Percentiles rank a stretch among this genome's conserved stretches.
Evolutionary conservation across 1,284 basidiomycete species (phyloP).

Genomic region (Cutaneotrichosporon arboriforme): DNA sequence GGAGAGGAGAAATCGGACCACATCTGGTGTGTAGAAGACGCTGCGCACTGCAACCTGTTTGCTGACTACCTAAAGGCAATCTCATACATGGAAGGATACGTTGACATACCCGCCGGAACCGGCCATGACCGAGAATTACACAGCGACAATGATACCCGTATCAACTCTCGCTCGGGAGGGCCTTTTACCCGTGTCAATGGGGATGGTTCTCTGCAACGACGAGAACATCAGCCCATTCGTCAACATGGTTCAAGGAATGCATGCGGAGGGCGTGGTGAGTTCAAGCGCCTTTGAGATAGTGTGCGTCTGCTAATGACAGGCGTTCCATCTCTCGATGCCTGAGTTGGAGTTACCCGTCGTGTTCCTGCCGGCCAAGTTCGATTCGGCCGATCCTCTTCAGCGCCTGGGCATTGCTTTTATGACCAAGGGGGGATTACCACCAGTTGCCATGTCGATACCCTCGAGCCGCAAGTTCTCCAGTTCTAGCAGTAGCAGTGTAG

Average conservation of each 20-base stretch:
- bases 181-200: conserved; percentile 39
- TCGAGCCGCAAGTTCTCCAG: conserved; percentile 1
- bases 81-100: conserved; percentile 29
- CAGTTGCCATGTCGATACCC: conserved; percentile 1
- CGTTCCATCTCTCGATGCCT: conserved; percentile 37
- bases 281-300: no score
- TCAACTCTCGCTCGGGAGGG: conserved; percentile 42
- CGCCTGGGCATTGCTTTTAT: conserved; percentile 43
- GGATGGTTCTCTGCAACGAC: conserved; percentile 46
- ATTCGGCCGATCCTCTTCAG: conserved; percentile 37
- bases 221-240: conserved; percentile 32
- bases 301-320: conserved; percentile 18
- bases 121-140: conserved; percentile 21
- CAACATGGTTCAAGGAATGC: conserved; percentile 40
- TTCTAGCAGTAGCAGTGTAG: background rate
- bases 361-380: conserved; percentile 45
- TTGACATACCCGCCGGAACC: conserved; percentile 28
- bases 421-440: conserved; percentile 34
- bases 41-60: no score
- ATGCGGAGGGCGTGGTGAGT: conserved; percentile 44
- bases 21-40: conserved; percentile 36
- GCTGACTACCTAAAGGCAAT: conserved; percentile 33
- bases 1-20: conserved; percentile 35
- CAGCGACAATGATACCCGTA: conserved; percentile 43
- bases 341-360: conserved; percentile 32